Percentiles rank a stretch among this genome's conserved stretches.
Conservation (phyloP, 1,284 basidiomycete species). For the Schizophyllum amplum region DNA sequence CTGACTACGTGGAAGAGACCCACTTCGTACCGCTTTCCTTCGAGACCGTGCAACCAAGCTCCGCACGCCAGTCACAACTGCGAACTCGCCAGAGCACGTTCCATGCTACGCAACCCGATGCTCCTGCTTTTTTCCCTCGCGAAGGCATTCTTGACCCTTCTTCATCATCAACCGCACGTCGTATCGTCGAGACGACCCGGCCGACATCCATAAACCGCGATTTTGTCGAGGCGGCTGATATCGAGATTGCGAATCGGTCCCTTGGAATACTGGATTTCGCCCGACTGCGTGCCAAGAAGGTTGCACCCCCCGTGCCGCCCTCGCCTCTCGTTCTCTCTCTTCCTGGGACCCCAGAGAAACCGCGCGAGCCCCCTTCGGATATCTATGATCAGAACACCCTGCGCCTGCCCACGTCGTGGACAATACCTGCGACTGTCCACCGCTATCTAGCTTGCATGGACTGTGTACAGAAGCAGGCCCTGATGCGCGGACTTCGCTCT, state of each 20-base stretch:
- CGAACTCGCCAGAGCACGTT: too few relatives aligned
- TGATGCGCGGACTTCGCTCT: slow-evolving; percentile 43
- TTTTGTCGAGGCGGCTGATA: slow-evolving; percentile 7
- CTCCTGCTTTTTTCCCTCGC: too few relatives aligned
- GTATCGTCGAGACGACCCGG: too few relatives aligned
- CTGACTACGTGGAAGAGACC: not conserved
- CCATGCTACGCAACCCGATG: too few relatives aligned
- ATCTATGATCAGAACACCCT: slow-evolving; percentile 44
- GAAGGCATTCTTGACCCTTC: too few relatives aligned
- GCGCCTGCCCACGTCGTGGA: slow-evolving; percentile 27
- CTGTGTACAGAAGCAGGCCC: slow-evolving; percentile 54
- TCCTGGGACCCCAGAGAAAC: not conserved
- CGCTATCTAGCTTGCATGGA: slow-evolving; percentile 60
- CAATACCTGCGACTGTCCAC: slow-evolving; percentile 34
- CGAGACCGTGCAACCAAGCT: not conserved
- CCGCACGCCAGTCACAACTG: not conserved
- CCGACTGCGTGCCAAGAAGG: slow-evolving; percentile 26
- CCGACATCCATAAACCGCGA: not conserved
- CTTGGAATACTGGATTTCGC: slow-evolving; percentile 28
- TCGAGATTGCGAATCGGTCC: slow-evolving; percentile 22
- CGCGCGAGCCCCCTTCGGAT: slow-evolving; percentile 27
- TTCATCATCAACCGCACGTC: too few relatives aligned
- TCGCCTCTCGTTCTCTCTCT: slow-evolving; percentile 12
- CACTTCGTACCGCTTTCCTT: not conserved
- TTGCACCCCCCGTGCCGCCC: slow-evolving; percentile 15